Evolutionary conservation across 2,329 filamentous ascomycete genomes (phyloP).

Genomic region (Aspergillaceae sp.): DNA sequence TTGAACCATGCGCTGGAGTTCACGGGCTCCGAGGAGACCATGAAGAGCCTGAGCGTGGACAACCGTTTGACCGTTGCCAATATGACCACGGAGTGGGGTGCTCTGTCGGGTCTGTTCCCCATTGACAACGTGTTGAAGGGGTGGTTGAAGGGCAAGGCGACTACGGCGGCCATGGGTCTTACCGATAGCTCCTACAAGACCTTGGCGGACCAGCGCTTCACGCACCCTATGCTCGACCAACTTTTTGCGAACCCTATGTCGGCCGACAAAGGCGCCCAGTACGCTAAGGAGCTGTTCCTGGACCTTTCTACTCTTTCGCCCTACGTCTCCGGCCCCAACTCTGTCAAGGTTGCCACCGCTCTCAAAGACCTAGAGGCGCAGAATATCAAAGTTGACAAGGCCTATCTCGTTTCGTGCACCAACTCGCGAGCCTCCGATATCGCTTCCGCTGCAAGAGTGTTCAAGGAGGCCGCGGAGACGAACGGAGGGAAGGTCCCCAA

Average conservation of each 20-base stretch:
- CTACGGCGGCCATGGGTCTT: slow-evolving; percentile 55
- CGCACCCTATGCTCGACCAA: slow-evolving; percentile 63
- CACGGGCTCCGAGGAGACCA: slow-evolving; percentile 67
- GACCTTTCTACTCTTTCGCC: slow-evolving; percentile 77
- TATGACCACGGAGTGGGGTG: slow-evolving; percentile 78
- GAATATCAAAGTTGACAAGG: slow-evolving; percentile 70
- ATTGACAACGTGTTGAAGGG: slow-evolving; percentile 62
- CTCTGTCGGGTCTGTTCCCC: slow-evolving; percentile 67
- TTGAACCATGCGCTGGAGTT: slow-evolving; percentile 90
- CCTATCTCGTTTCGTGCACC: slow-evolving; percentile 84
- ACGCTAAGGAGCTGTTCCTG: slow-evolving; percentile 75
- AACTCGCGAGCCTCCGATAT: slow-evolving; percentile 77
- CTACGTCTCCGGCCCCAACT: slow-evolving; percentile 80
- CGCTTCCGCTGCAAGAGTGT: slow-evolving; percentile 71
- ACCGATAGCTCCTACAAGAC: slow-evolving; percentile 39
- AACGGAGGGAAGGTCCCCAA: slow-evolving; percentile 57
- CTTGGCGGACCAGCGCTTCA: slow-evolving; percentile 53
- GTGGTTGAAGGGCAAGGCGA: slow-evolving; percentile 73
- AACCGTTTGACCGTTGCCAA: slow-evolving; percentile 61
- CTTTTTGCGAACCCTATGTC: slow-evolving; percentile 57
- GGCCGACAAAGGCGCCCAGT: slow-evolving; percentile 69
- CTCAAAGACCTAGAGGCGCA: slow-evolving; percentile 62
- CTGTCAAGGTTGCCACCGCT: slow-evolving; percentile 77
- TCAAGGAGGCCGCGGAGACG: slow-evolving; percentile 61
- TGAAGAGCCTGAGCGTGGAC: slow-evolving; percentile 63